These are phyloP conservation scores for Ophiostoma triangulosporum DNA, from an alignment of 2,329 filamentous ascomycete species.

Conservation along the genomic window DNA sequence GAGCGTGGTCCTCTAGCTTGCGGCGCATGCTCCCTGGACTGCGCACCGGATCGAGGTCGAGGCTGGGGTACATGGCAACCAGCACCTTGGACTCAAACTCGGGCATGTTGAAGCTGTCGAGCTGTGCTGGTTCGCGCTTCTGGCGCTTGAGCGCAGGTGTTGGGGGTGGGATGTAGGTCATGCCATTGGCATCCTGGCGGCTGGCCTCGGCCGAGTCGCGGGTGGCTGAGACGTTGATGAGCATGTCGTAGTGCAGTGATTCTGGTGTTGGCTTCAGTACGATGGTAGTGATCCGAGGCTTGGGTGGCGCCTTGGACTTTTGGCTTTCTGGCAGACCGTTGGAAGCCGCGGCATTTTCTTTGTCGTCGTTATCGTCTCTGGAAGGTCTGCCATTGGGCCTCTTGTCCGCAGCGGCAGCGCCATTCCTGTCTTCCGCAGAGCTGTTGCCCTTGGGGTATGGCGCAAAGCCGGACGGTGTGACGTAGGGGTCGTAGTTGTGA, in stretches of 20 bases:
- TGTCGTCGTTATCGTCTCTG: slow-evolving; percentile 29
- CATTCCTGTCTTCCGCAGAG: slow-evolving; percentile 14
- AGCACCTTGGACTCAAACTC: slow-evolving; percentile 66
- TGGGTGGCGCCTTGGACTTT: slow-evolving; percentile 32
- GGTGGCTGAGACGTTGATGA: slow-evolving; percentile 61
- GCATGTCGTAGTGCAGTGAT: slow-evolving; percentile 60
- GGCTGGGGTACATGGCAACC: slow-evolving; percentile 56
- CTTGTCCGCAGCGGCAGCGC: neutral
- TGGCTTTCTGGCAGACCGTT: slow-evolving; percentile 32
- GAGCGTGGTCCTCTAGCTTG: slow-evolving; percentile 56
- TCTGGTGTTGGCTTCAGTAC: slow-evolving; percentile 77
- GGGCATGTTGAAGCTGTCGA: slow-evolving; percentile 61
- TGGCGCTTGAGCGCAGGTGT: slow-evolving; percentile 53
- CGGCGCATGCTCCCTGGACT: slow-evolving; percentile 54
- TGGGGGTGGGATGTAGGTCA: slow-evolving; percentile 42
- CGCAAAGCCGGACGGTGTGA: slow-evolving; percentile 78
- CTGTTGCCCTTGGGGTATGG: slow-evolving; percentile 51
- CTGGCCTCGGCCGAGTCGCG: slow-evolving; percentile 20
- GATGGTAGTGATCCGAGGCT: slow-evolving; percentile 58
- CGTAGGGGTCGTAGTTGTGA: slow-evolving; percentile 79
- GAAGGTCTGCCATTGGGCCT: slow-evolving; percentile 28
- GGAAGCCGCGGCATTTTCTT: slow-evolving; percentile 37
- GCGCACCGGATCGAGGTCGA: slow-evolving; percentile 66
- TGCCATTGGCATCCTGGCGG: slow-evolving; percentile 10
- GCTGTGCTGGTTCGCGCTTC: slow-evolving; percentile 59